These are phyloP conservation scores for Elongisporangium prolatum DNA, from an alignment of 352 stramenopile genomes.

Conservation along the genomic window DNA sequence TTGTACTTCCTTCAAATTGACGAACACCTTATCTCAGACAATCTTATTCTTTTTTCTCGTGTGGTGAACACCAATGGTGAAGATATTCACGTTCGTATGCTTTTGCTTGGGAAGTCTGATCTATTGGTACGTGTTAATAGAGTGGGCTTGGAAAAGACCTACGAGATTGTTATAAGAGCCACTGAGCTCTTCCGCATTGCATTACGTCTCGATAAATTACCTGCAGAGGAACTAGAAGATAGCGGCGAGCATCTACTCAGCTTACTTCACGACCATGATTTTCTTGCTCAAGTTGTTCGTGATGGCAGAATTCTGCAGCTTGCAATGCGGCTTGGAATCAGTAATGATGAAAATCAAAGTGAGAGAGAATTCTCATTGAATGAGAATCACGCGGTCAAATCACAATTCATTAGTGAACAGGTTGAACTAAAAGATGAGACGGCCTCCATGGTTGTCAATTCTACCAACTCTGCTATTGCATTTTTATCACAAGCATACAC, in stretches of 20 bases:
- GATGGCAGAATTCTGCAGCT: conserved; percentile 28
- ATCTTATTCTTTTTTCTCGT: conserved; percentile 14
- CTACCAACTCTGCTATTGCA: conserved; percentile 22
- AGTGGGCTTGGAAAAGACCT: conserved; percentile 1
- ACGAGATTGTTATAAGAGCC: conserved; percentile 13
- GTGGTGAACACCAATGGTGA: conserved; percentile 9
- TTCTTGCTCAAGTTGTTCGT: conserved; percentile 21
- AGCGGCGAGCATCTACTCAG: conserved; percentile 6
- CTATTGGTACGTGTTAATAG: conserved; percentile 21
- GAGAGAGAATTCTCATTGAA: not conserved
- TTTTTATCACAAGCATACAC: conserved; percentile 45
- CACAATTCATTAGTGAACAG: conserved; percentile 4
- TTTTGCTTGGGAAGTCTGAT: conserved; percentile 7
- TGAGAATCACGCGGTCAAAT: not conserved
- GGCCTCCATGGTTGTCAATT: conserved; percentile 20
- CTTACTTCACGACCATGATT: conserved; percentile 27
- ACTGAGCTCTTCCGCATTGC: conserved; percentile 18
- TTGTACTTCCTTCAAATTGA: conserved; percentile 24
- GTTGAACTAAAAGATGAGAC: not conserved
- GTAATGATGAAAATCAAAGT: not conserved
- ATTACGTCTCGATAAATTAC: conserved; percentile 6
- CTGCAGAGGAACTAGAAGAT: not conserved
- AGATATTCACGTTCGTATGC: conserved; percentile 16
- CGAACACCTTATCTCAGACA: conserved; percentile 8
- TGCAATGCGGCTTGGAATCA: conserved; percentile 20